Conservation (phyloP, 345 rosid genomes). For the Gossypium rotundifolium region DNA sequence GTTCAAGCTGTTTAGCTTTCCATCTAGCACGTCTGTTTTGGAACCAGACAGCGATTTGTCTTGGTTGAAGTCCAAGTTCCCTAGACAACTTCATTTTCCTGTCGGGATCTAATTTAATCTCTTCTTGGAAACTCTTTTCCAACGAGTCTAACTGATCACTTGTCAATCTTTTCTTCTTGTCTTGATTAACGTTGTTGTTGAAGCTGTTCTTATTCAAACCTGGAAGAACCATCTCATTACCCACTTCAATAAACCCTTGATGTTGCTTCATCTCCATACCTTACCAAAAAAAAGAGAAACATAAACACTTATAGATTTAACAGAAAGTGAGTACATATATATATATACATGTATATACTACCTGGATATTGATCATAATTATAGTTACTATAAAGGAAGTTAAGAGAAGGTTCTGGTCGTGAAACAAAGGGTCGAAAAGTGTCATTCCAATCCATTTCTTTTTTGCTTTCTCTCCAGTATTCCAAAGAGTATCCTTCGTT, state of each 20-base stretch:
- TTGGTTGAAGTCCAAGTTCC: slow-evolving; percentile 34
- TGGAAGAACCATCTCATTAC: slow-evolving; percentile 30
- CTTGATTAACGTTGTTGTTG: slow-evolving; percentile 18
- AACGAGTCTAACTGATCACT: slow-evolving; percentile 60
- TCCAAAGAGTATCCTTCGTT: slow-evolving; percentile 6
- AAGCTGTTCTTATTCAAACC: slow-evolving; percentile 37
- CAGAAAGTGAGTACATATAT: background rate
- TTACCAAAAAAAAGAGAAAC: slow-evolving; percentile 1
- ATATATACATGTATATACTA: slow-evolving; percentile 3
- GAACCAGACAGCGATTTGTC: slow-evolving; percentile 2
- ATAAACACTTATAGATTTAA: background rate
- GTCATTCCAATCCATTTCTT: slow-evolving; percentile 56
- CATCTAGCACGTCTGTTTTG: slow-evolving; percentile 36
- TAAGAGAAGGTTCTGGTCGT: slow-evolving; percentile 47
- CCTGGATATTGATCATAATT: slow-evolving; percentile 63
- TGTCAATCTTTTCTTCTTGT: slow-evolving; percentile 71
- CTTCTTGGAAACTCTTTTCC: slow-evolving; percentile 84
- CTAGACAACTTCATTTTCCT: slow-evolving; percentile 76
- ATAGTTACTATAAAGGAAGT: slow-evolving; percentile 51
- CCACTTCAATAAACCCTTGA: slow-evolving; percentile 28
- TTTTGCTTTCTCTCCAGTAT: slow-evolving; percentile 8
- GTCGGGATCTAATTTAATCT: slow-evolving; percentile 71
- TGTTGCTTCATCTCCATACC: slow-evolving; percentile 49
- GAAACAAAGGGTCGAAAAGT: slow-evolving; percentile 18
- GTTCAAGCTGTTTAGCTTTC: slow-evolving; percentile 84